A percentile compares a stretch with the other conserved stretches of the same genome.
Evolutionary conservation across 2,329 filamentous ascomycete genomes (phyloP).

Genomic region (Nannizziopsis barbatae): DNA sequence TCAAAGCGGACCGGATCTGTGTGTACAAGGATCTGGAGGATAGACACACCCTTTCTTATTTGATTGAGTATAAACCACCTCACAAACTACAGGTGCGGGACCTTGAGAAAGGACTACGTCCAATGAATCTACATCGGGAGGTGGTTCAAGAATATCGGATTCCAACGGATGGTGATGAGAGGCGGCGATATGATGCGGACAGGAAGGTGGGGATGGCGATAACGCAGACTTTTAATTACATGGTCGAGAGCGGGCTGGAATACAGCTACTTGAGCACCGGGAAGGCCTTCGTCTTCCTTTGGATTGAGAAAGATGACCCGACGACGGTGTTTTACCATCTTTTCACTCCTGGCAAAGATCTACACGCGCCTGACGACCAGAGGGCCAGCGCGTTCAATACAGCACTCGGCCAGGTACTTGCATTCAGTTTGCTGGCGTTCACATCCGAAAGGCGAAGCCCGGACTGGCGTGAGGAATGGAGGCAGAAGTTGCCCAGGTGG

Average conservation of each 20-base stretch:
- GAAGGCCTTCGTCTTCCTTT: conserved; percentile 16
- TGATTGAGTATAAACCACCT: conserved; percentile 3
- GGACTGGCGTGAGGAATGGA: neutral
- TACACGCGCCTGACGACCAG: conserved; percentile 12
- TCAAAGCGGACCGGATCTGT: neutral
- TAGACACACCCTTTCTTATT: neutral
- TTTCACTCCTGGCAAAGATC: conserved; percentile 18
- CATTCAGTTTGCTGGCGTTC: conserved; percentile 2
- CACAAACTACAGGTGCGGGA: neutral
- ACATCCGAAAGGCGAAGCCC: conserved; percentile 6
- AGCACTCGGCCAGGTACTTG: neutral
- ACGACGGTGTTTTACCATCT: conserved; percentile 22
- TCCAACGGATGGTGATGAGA: conserved; percentile 14
- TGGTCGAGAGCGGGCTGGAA: conserved; percentile 22
- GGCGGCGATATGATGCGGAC: conserved; percentile 19
- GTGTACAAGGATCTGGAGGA: neutral
- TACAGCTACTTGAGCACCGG: conserved; percentile 23
- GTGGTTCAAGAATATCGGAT: conserved; percentile 2
- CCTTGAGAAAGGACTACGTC: neutral
- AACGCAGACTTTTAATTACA: conserved; percentile 22
- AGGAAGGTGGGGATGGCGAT: conserved; percentile 16
- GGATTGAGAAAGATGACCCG: conserved; percentile 18
- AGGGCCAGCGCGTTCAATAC: conserved; percentile 14
- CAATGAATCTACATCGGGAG: conserved; percentile 6
- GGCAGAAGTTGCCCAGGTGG: conserved; percentile 13